Conservation (phyloP, 2,329 filamentous ascomycete species). For the Fusarium staphyleae region DNA sequence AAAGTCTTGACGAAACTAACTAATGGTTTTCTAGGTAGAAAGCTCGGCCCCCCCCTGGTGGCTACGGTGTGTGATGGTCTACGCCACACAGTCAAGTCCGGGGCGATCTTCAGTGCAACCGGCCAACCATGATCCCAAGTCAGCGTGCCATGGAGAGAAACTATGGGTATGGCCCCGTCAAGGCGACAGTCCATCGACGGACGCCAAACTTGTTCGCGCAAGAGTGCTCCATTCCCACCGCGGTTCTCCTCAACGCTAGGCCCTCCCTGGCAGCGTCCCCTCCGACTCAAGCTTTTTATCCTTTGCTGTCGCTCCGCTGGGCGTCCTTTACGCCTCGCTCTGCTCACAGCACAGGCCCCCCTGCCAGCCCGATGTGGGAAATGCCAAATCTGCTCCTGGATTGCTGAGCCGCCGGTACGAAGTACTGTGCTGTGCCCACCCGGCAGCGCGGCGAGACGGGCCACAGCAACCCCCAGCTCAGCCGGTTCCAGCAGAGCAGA, state of each 20-base stretch:
- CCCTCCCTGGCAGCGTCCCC: constrained; percentile 30
- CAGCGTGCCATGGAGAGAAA: constrained; percentile 28
- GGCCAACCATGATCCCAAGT: constrained; percentile 33
- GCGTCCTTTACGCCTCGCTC: constrained; percentile 21
- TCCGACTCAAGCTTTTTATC: constrained; percentile 39
- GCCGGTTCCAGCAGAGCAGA: neutral
- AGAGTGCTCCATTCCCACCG: constrained; percentile 41
- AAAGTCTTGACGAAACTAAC: constrained; percentile 18
- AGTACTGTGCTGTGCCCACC: constrained; percentile 2
- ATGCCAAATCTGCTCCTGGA: constrained; percentile 30
- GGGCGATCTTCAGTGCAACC: constrained; percentile 36
- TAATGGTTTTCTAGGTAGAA: constrained; percentile 13
- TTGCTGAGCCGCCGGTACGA: neutral
- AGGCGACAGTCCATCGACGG: constrained; percentile 36
- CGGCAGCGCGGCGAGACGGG: constrained; percentile 18
- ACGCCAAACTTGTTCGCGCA: constrained; percentile 42
- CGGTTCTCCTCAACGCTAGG: constrained; percentile 37
- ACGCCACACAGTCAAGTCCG: constrained; percentile 40
- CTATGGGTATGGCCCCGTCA: constrained; percentile 22
- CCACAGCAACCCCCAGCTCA: constrained; percentile 20
- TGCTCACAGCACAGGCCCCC: constrained; percentile 29
- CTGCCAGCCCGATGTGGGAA: constrained; percentile 30
- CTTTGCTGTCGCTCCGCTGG: constrained; percentile 17
- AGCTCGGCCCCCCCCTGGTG: constrained; percentile 13
- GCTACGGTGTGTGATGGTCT: constrained; percentile 36